Evolutionary conservation across 2,329 filamentous ascomycete species (phyloP), one percentile per base, ranked within the genome.

Genomic region (Hypoxylon sp.): DNA sequence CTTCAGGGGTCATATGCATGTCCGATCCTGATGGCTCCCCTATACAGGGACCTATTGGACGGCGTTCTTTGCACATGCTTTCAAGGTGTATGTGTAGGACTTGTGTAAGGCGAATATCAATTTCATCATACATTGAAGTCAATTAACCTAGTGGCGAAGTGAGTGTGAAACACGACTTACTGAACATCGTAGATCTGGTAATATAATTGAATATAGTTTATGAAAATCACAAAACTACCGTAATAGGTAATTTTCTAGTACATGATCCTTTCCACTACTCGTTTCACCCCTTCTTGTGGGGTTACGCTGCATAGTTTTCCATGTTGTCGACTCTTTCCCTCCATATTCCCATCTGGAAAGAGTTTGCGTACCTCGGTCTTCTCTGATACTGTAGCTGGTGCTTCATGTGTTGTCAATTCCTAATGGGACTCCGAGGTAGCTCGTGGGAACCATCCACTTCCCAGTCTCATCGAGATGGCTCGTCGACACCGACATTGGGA

Each of bases 381-480:
- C 38, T 43, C 17, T 43, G 17, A 43, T 7, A 30, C 28, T 30
- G 6, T 30, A 43, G 38, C 38, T 43, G 9, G 9, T 11, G 38
- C 38, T 41, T 43, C 38, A 43, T 43, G 38, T 43, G 38, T 43
- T 43, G 38, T 43, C 38, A 43, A 43, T 43, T 9, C 38, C 11
- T 14, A 10, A 13, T 43, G 7, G 17, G 38, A 43, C 17, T 43
- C 38, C 38, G 4, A 7, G 38, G 36, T 41, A 7, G n/a, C 6
- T 43, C 17, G 17, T 43, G 38, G 38, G 7, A 21, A 11, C 38
- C 38, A 43, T 43, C 38, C 5, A 7, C 38, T 43, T 21, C 38
- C 7, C 7, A 19, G 17, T 10, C 17, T 11, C 38, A 17, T 43
- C 21, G 38, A 43, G 17, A 43, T 43, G 21, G 17, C 38, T 43